Conservation (phyloP, 257 asterid species). For the Nicotiana tabacum region DNA sequence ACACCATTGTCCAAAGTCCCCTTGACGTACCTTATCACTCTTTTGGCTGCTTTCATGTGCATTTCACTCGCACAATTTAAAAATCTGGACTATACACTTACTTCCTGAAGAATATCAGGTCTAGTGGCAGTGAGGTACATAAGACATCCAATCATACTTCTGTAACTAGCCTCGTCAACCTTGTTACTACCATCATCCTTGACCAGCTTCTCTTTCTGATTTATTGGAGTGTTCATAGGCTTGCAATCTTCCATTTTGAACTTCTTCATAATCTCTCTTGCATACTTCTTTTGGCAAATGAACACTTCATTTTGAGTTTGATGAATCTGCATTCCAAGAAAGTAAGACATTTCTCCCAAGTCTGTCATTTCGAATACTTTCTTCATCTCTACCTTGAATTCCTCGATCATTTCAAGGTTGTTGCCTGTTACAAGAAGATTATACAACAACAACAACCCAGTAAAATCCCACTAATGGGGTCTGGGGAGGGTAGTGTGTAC, state of each 20-base stretch:
- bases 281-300: background rate
- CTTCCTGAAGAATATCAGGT: background rate
- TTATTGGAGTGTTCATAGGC: background rate
- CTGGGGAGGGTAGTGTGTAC: no score
- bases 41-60: background rate
- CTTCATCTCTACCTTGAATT: slow-evolving; percentile 1
- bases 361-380: background rate
- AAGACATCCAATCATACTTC: background rate
- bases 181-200: background rate
- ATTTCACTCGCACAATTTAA: background rate
- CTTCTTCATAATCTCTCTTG: background rate
- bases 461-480: no score
- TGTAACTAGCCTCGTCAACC: background rate
- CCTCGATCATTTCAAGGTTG: background rate
- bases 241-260: slow-evolving; percentile 1
- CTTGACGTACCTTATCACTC: background rate
- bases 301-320: background rate
- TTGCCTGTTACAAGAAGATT: background rate
- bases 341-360: slow-evolving; percentile 4
- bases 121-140: background rate
- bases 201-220: background rate
- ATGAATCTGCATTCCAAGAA: slow-evolving; percentile 3
- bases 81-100: background rate
- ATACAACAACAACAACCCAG: no score
- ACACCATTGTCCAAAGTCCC: background rate